Conservation (phyloP, 192 early-diverging fungal genomes). For the Nowakowskiella sp. region DNA sequence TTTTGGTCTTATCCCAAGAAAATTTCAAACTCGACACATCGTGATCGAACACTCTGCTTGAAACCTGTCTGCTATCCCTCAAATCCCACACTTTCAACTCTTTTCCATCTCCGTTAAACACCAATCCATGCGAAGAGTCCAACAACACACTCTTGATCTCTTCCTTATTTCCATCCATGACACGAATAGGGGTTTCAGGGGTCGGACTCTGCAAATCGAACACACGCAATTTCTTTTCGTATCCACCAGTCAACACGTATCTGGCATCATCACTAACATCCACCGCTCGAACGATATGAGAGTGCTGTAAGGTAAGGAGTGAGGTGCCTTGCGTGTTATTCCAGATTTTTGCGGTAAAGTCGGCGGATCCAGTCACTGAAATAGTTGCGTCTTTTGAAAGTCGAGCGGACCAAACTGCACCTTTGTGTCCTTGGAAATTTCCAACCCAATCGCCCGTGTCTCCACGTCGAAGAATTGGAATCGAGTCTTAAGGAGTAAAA, state of each 20-base stretch:
- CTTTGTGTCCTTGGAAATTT: constrained; percentile 84
- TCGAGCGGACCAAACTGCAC: constrained; percentile 82
- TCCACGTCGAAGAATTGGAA: constrained; percentile 79
- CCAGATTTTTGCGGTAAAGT: constrained; percentile 88
- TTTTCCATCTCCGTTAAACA: constrained; percentile 37
- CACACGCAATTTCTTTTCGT: constrained; percentile 72
- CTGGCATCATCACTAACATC: constrained; percentile 68
- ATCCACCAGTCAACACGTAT: constrained; percentile 70
- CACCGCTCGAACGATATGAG: constrained; percentile 75
- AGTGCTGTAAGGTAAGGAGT: constrained; percentile 61
- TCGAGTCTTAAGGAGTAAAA: constrained; percentile 50
- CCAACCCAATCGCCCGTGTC: constrained; percentile 91
- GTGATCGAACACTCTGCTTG: constrained; percentile 51
- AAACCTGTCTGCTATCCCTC: constrained; percentile 53
- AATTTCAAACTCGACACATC: constrained; percentile 66
- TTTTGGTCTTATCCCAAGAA: constrained; percentile 64
- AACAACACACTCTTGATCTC: constrained; percentile 57
- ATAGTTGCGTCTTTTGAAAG: constrained; percentile 65
- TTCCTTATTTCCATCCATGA: constrained; percentile 43
- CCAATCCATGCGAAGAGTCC: constrained; percentile 46
- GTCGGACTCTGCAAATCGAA: constrained; percentile 61
- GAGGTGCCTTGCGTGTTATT: constrained; percentile 71
- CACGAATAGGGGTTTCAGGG: constrained; percentile 21
- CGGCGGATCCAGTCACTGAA: constrained; percentile 87
- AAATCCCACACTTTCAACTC: constrained; percentile 63